Base-by-base conservation (phyloP, 345 rosid species). In the Populus alba region DNA sequence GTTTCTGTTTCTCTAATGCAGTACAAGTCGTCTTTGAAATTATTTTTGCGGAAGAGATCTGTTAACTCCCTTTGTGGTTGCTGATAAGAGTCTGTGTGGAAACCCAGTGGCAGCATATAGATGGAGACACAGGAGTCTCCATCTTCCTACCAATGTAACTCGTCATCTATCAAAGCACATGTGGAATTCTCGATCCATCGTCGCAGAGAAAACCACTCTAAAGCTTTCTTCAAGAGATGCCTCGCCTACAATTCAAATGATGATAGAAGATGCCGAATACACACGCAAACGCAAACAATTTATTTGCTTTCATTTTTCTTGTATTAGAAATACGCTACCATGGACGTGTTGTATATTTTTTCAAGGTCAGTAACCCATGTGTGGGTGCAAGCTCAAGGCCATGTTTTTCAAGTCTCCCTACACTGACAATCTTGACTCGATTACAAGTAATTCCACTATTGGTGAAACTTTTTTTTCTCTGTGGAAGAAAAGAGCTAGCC, bases 11-110 rank as follows among this genome's bases (percentile, higher is more conserved):
- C 63, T 25, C 53, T 35, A 7, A 49, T 80, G 78, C 82, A 80
- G 80, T 76, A 63, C 73, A 72, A 71, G 57, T 55, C 76, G 72
- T 81, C 62, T 81, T 81, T 8, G 77, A 76, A 35, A 81, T 72
- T 41, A 71, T 75, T 38, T 76, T 81, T 57, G 79, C 83, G 2
- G 80, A 81, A 66, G 77, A 81, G 61, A 71, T 49, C 7, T 66
- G 53, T 66, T 71, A 76, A 33, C 66, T 66, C 22, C 16, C 61
- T 23, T 13, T 27, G 5, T 37, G 55, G 67, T 49, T 67, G 8
- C 6, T 47, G 20, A 12, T 29, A 11, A 41, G 17, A 25, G 3
- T 29, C 20, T 41, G 13, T 23, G 3, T 37, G 17, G 51, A 1
- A 15, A 23, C 12, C 8, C 7, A 15, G 31, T 3, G 27, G 37